These are phyloP conservation scores for Hamigera avellanea DNA, from an alignment of 495 filamentous ascomycete species.

Conservation along the genomic window DNA sequence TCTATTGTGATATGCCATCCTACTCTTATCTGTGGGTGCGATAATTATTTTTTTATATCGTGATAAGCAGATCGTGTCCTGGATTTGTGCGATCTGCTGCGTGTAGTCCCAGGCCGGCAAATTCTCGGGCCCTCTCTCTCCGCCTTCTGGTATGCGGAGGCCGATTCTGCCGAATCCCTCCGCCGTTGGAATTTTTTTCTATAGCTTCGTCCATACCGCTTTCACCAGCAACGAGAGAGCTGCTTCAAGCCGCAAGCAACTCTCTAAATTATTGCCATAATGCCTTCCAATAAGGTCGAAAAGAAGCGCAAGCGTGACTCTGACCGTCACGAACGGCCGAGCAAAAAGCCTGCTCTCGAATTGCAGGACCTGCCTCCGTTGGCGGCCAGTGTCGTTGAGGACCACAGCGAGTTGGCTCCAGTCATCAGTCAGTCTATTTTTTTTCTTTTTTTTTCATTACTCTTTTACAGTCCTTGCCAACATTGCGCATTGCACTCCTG, in stretches of 20 bases:
- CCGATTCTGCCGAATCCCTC: neutral
- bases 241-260: slow-evolving; percentile 1
- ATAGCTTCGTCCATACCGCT: slow-evolving; percentile 7
- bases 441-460: neutral
- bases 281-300: slow-evolving; percentile 41
- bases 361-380: slow-evolving; percentile 27
- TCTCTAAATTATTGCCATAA: slow-evolving; percentile 14
- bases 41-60: too few relatives aligned
- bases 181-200: slow-evolving; percentile 15
- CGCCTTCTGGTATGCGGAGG: slow-evolving; percentile 3
- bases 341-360: slow-evolving; percentile 53
- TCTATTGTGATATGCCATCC: neutral
- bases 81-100: neutral
- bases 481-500: neutral
- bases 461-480: neutral
- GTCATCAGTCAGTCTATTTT: slow-evolving; percentile 32
- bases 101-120: neutral
- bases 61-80: too few relatives aligned
- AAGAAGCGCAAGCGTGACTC: slow-evolving; percentile 66
- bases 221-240: slow-evolving; percentile 1
- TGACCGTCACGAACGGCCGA: slow-evolving; percentile 40
- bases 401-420: slow-evolving; percentile 48
- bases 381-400: slow-evolving; percentile 47
- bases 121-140: too few relatives aligned
- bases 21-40: too few relatives aligned